phyloP scores from a whole-genome alignment of 352 stramenopile species.

The Plasmopara viticola region DNA sequence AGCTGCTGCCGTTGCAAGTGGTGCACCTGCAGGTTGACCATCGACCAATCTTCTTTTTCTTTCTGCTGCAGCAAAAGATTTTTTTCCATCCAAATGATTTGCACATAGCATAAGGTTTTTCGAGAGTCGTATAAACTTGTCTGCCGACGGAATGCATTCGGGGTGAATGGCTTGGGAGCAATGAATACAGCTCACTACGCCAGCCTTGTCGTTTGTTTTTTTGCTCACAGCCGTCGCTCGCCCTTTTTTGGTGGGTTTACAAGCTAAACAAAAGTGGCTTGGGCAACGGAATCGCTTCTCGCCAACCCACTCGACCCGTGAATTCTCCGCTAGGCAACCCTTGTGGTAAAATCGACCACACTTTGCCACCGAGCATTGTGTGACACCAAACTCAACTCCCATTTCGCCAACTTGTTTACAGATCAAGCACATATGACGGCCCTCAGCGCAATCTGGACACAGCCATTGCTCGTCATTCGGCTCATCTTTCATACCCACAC shows the following conservation, averaged over 20 bases:
- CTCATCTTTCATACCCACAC: constrained; percentile 80
- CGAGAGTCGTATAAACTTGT: constrained; percentile 80
- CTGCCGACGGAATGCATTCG: constrained; percentile 66
- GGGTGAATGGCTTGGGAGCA: constrained; percentile 77
- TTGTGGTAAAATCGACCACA: constrained; percentile 93
- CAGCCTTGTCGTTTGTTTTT: constrained; percentile 19
- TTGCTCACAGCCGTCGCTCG: constrained; percentile 33
- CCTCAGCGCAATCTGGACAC: constrained; percentile 84
- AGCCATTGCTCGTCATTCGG: constrained; percentile 86
- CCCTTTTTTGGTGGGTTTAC: constrained; percentile 19
- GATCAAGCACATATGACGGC: constrained; percentile 89
- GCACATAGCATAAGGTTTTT: constrained; percentile 86
- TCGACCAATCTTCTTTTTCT: constrained; percentile 1
- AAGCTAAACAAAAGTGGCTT: constrained; percentile 86
- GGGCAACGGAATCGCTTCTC: constrained; percentile 88
- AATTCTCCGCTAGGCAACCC: constrained; percentile 66
- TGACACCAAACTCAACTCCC: constrained; percentile 85
- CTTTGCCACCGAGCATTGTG: constrained; percentile 87
- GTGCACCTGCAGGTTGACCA: constrained; percentile 9
- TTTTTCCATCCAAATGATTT: constrained; percentile 63
- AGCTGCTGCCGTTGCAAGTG: constrained; percentile 17
- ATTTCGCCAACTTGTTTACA: constrained; percentile 89
- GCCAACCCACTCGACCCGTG: constrained; percentile 79
- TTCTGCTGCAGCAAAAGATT: constrained; percentile 13
- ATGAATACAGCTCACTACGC: constrained; percentile 82